A percentile compares a stretch with the other conserved stretches of the same genome.
These are phyloP conservation scores for Nakaseomyces delphensis DNA, from an alignment of 1,139 yeast genomes.

Conservation along the genomic window DNA sequence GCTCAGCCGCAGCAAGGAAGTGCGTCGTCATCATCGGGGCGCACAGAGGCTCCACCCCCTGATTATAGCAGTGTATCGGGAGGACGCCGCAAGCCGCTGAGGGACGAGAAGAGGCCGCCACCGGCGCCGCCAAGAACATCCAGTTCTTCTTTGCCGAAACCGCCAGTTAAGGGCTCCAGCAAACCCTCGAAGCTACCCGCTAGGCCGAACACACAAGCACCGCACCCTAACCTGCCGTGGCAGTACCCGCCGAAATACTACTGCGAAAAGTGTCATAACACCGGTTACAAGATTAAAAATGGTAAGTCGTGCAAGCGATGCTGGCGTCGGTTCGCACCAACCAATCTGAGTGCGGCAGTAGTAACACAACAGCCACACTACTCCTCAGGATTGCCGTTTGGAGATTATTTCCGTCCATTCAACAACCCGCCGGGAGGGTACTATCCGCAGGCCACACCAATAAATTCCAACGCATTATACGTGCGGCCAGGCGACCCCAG, in stretches of 20 bases:
- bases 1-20: conserved; percentile 2
- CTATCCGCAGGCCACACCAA: conserved; percentile 28
- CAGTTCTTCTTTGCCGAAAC: background rate
- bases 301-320: conserved; percentile 65
- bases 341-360: conserved; percentile 10
- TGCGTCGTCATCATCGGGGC: too few species aligned
- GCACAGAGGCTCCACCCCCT: background rate
- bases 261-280: conserved; percentile 67
- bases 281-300: conserved; percentile 59
- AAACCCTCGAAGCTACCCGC: conserved; percentile 10
- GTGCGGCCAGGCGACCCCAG: conserved; percentile 79
- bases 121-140: background rate
- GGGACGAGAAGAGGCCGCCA: conserved; percentile 2
- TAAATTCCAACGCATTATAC: conserved; percentile 25
- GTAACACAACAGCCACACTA: conserved; percentile 15
- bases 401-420: conserved; percentile 4
- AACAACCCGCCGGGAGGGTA: conserved; percentile 12
- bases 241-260: conserved; percentile 52
- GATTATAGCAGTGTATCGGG: conserved; percentile 1
- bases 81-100: background rate
- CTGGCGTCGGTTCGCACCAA: conserved; percentile 55
- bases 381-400: conserved; percentile 4
- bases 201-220: conserved; percentile 10
- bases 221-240: conserved; percentile 46
- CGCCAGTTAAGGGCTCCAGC: background rate